Base-by-base conservation (phyloP, 2,329 filamentous ascomycete genomes). In the Westerdykella sp. region DNA sequence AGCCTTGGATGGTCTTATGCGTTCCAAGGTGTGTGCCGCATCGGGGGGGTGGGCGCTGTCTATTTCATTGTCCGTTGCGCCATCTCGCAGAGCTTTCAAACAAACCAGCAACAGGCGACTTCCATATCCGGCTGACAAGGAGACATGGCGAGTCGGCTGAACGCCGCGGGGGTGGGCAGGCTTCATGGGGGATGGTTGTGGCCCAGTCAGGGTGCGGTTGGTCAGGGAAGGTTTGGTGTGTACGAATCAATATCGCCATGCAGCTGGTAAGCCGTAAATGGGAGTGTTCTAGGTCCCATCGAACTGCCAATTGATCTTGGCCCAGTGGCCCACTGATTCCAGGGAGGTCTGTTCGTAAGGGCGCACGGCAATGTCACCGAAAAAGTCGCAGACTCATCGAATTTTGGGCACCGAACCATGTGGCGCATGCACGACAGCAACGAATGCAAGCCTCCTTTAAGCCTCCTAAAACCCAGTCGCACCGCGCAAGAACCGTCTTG, bases 121-220 rank as follows among this genome's bases (percentile, higher is more conserved):
- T 35, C 49, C 46, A 49, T 37, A 49, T 44, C 45, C 47, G 52
- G 51, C 50, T 49, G 53, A 46, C 45, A 44, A 49, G 48, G 49
- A 41, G 49, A n/a, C 42, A 56, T 44, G 50, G 53, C 54, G 43
- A 52, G 52, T 54, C 52, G 57, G 58, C 48, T 54, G 54, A 56
- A 47, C 49, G 50, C 50, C 46, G 44, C 40, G 38, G 14, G 41
- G 41, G 16, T 18, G 32, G 13, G 7, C 32, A 35, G n/a, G 32
- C 9, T 35, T 14, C 10, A 35, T 7, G 7, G n/a, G 7, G n/a
- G 9, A 9, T 15, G 32, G 32, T 35, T 35, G 32, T 35, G 10
- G 18, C n/a, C 32, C 25, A 28, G 38, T 42, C 34, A 34, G 41
- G 36, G 30, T 28, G 25, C 49, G 47, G 53, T 50, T 49, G 51